A percentile compares a stretch with the other conserved stretches of the same genome.
These are phyloP conservation scores for Tetrastigma voinierianum DNA, from an alignment of 164 flowering plant genomes.

Conservation along the genomic window DNA sequence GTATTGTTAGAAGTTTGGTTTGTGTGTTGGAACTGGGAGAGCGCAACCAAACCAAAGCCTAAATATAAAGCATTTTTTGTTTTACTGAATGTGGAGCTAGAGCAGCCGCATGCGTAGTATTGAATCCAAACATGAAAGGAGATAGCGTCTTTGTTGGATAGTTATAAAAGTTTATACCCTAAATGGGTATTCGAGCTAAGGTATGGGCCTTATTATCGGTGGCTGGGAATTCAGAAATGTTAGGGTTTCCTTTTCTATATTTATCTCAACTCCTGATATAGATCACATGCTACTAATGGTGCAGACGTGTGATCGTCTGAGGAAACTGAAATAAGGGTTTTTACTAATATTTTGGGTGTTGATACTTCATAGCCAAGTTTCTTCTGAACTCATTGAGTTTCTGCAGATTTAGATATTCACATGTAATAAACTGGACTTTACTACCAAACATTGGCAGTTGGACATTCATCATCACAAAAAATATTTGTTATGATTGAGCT, in stretches of 20 bases:
- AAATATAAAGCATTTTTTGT: too few species aligned
- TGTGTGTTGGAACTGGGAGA: too few species aligned
- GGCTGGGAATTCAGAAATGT: background rate
- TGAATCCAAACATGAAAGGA: slow-evolving; percentile 78
- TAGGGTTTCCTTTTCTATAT: background rate
- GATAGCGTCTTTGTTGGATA: slow-evolving; percentile 36
- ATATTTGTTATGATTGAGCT: background rate
- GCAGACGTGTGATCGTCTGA: background rate
- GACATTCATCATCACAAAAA: background rate
- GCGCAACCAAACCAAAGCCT: too few species aligned
- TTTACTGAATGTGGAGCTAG: slow-evolving; percentile 48
- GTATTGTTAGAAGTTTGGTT: too few species aligned
- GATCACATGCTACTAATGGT: background rate
- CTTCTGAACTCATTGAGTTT: background rate
- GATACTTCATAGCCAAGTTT: background rate
- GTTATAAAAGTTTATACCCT: slow-evolving; percentile 58
- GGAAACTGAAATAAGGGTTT: background rate
- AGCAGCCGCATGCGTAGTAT: slow-evolving; percentile 49
- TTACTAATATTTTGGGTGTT: background rate
- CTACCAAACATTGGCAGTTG: background rate
- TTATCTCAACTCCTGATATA: background rate
- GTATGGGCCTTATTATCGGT: slow-evolving; percentile 20
- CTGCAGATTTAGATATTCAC: too few species aligned
- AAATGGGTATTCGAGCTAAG: slow-evolving; percentile 76
- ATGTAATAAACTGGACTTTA: too few species aligned